phyloP scores from a whole-genome alignment of 2,329 filamentous ascomycete species.

The Tolypocladium inflatum region DNA sequence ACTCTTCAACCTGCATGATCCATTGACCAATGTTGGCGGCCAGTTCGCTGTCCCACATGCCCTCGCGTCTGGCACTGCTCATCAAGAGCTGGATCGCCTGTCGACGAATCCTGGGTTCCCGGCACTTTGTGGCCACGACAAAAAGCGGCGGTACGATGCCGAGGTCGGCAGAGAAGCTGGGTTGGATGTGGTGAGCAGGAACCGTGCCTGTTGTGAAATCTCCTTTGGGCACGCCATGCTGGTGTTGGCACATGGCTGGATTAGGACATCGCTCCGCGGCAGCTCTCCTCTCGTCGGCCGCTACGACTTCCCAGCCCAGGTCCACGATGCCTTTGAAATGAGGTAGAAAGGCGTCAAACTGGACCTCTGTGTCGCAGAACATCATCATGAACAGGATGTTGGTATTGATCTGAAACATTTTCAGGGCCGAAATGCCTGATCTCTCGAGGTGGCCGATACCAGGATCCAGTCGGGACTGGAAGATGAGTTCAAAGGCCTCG shows the following conservation, averaged over 20 bases:
- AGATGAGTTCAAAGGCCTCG: conserved; percentile 44
- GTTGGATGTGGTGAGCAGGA: conserved; percentile 42
- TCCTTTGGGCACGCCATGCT: conserved; percentile 15
- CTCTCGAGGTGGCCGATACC: conserved; percentile 45
- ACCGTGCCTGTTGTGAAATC: conserved; percentile 33
- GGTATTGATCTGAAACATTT: conserved; percentile 53
- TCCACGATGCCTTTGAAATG: conserved; percentile 47
- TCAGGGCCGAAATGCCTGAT: conserved; percentile 49
- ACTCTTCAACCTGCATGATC: conserved; percentile 47
- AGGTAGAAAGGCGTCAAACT: conserved; percentile 44
- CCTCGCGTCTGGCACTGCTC: conserved; percentile 52
- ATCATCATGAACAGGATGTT: conserved; percentile 50
- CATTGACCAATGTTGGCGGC: conserved; percentile 45
- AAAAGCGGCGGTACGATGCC: conserved; percentile 57
- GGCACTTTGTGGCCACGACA: conserved; percentile 57
- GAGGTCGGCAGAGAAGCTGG: conserved; percentile 54
- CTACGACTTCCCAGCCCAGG: conserved; percentile 48
- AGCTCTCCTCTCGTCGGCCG: conserved; percentile 45
- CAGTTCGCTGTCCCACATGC: conserved; percentile 60
- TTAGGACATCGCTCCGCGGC: conserved; percentile 35
- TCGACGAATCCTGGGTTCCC: conserved; percentile 44
- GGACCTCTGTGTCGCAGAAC: conserved; percentile 47
- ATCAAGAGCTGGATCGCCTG: conserved; percentile 52
- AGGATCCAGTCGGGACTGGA: conserved; percentile 37
- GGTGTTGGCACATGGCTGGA: conserved; percentile 32